phyloP scores from a whole-genome alignment of 768 basidiomycete genomes.

The Mycena sanguinolenta region DNA sequence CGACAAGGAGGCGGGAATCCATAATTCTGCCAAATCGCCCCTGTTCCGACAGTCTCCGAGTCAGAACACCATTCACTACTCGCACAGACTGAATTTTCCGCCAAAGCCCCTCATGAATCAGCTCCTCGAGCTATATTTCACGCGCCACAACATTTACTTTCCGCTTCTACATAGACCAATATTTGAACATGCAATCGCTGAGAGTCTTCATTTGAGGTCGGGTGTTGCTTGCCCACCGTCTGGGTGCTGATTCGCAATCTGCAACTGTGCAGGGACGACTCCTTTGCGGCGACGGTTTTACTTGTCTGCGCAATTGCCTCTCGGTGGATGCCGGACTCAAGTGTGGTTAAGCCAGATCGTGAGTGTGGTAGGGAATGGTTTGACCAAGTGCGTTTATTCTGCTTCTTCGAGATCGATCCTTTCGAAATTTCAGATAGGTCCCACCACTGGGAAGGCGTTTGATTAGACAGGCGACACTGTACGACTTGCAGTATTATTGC shows the following conservation, averaged over 20 bases:
- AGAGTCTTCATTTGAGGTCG: conserved; percentile 59
- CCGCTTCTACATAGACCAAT: conserved; percentile 82
- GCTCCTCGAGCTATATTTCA: conserved; percentile 78
- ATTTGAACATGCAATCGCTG: conserved; percentile 67
- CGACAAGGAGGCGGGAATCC: no score
- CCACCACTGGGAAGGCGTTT: conserved; percentile 70
- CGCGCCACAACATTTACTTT: conserved; percentile 62
- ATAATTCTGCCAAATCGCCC: no score
- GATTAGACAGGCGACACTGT: not conserved
- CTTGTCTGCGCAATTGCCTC: conserved; percentile 81
- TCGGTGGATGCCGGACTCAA: conserved; percentile 68
- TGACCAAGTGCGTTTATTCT: conserved; percentile 70
- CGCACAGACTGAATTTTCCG: no score
- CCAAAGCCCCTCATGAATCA: conserved; percentile 58
- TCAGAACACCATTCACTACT: conserved; percentile 1
- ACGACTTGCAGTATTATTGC: not conserved
- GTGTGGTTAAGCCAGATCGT: conserved; percentile 1
- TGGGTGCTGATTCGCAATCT: not conserved
- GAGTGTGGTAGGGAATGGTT: conserved; percentile 78
- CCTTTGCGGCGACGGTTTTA: conserved; percentile 72
- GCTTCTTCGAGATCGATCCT: no score
- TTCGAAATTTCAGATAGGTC: conserved; percentile 50
- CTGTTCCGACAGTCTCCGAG: no score
- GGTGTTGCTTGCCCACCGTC: not conserved
- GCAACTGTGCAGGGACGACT: conserved; percentile 45